Evolutionary conservation across 306 rosid genomes (phyloP).

Genomic region (Vigna hirtella): DNA sequence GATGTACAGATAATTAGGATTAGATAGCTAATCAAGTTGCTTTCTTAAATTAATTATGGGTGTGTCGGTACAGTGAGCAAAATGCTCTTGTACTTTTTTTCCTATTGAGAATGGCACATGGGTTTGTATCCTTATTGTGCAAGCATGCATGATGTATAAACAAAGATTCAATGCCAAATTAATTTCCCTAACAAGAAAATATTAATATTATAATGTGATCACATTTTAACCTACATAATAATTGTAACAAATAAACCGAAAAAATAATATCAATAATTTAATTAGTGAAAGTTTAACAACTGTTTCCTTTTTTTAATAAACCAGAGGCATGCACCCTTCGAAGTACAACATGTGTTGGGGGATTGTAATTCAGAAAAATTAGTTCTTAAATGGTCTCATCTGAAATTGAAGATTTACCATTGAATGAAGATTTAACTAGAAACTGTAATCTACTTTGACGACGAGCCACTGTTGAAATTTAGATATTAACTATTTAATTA

Average conservation of each 20-base stretch:
- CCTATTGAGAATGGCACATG: constrained; percentile 51
- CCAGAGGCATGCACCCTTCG: neutral
- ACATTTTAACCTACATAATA: neutral
- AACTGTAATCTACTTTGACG: too few species aligned
- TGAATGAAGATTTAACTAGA: too few species aligned
- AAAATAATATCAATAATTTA: neutral
- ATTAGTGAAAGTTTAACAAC: neutral
- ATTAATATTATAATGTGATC: neutral
- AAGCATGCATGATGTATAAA: constrained; percentile 24
- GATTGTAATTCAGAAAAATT: too few species aligned
- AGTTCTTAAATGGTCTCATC: too few species aligned
- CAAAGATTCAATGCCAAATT: constrained; percentile 4
- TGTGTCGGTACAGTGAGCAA: constrained; percentile 55
- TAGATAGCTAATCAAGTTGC: neutral
- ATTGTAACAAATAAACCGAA: neutral
- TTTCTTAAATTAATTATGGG: constrained; percentile 18
- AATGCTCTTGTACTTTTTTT: constrained; percentile 36
- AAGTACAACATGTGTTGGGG: neutral
- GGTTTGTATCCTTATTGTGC: constrained; percentile 44
- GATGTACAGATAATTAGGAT: neutral
- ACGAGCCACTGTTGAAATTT: too few species aligned
- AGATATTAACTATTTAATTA: too few species aligned
- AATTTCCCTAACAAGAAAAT: neutral
- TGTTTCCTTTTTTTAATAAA: neutral
- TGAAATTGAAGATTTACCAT: too few species aligned